phyloP scores from a whole-genome alignment of 495 filamentous ascomycete species.

The Hypomontagnella monticulosa region DNA sequence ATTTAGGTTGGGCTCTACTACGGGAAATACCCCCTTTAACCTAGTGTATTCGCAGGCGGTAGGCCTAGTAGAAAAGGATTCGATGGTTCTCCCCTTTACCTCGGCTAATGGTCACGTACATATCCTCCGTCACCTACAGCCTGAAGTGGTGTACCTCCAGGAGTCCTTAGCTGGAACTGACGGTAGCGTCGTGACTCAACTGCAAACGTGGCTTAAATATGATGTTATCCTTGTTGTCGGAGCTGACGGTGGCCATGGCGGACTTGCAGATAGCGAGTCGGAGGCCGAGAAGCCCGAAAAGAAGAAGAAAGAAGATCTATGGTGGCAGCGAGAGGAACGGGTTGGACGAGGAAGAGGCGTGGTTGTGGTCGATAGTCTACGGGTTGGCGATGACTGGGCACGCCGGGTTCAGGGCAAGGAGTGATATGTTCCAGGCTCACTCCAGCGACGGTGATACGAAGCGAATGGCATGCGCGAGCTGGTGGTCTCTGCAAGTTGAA shows the following conservation, averaged over 20 bases:
- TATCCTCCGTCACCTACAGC: constrained; percentile 83
- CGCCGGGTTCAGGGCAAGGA: constrained; percentile 76
- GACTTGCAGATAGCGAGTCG: constrained; percentile 89
- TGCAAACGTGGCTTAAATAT: constrained; percentile 86
- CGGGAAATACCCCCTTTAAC: constrained; percentile 70
- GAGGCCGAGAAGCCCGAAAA: constrained; percentile 68
- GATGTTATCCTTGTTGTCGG: constrained; percentile 84
- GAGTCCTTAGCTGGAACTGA: constrained; percentile 77
- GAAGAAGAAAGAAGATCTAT: constrained; percentile 56
- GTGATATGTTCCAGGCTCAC: constrained; percentile 37
- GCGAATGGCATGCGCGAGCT: constrained; percentile 29
- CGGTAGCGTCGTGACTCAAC: constrained; percentile 72
- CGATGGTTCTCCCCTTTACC: constrained; percentile 87
- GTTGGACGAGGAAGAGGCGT: constrained; percentile 88
- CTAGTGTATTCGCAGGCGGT: constrained; percentile 79
- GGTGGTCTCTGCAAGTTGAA: constrained; percentile 10
- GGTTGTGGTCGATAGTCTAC: constrained; percentile 81
- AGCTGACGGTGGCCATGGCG: constrained; percentile 82
- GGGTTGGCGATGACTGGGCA: constrained; percentile 84
- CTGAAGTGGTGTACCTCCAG: constrained; percentile 85
- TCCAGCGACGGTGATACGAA: constrained; percentile 19
- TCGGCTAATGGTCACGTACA: constrained; percentile 79
- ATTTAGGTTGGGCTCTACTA: constrained; percentile 46
- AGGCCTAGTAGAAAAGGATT: constrained; percentile 80
- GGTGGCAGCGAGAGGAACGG: constrained; percentile 85